Base-by-base conservation (phyloP, 2,329 filamentous ascomycete genomes). In the Cytospora schulzeri region DNA sequence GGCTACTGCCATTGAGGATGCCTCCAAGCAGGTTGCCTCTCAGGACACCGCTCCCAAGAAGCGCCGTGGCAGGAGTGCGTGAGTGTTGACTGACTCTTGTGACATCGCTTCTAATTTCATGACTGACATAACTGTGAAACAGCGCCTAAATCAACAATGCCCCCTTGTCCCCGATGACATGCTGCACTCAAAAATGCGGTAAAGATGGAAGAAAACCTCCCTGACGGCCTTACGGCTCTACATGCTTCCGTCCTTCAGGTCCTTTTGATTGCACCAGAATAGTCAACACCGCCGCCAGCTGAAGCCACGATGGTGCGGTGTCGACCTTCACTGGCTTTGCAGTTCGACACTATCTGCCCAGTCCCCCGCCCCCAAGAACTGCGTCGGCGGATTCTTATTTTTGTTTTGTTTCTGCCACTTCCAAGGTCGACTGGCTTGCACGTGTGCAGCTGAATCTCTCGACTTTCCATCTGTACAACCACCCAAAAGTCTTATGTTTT, bases 1-100 rank as follows among this genome's bases (percentile, higher is more conserved):
- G 64, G 41, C 60, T 56, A 24, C 35, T 59, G 59, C 54, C 38
- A 53, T 31, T 24, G 53, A 24, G 11, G 28, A 53, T 31, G 55
- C 31, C 7, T n/a, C 52, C 24, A 60, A 62, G 48, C 56, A 62
- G 50, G 62, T 67, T 22, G 63, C 67, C 19, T 65, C 66, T 31
- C 41, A 56, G 17, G 56, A 67, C n/a, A 62, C 55, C 22, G 63
- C 41, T n/a, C 67, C 68, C 51, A 64, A 64, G 35, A 70, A 67
- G 52, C 57, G 61, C 15, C 55, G 61, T 38, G 33, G 57, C 29
- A 66, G 57, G 57, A 66, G 57, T 62, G 56, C 35, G 64, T 63
- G n/a, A 63, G 60, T 31, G 24, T 9, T 4, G 17, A 4, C 12
- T 19, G n/a, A 12, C 6, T 22, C 24, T 22, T n/a, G 11, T 48